These are phyloP conservation scores for Leishmania tarentolae DNA, from an alignment of 208 protist genomes.

Conservation along the genomic window DNA sequence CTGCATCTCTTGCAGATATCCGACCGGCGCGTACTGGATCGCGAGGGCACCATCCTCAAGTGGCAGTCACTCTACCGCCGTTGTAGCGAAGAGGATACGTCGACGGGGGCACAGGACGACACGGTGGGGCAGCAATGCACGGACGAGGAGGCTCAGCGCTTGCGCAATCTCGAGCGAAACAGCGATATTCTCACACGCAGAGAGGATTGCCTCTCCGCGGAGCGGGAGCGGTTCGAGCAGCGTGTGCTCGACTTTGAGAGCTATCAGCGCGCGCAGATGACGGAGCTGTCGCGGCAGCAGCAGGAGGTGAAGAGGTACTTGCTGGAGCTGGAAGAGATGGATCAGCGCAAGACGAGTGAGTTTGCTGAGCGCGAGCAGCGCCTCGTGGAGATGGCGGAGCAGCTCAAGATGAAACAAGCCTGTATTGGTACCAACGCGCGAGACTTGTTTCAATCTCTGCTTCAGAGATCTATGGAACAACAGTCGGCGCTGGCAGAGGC, in stretches of 20 bases:
- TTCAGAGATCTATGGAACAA: slow-evolving; percentile 41
- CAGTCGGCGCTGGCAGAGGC: slow-evolving; percentile 33
- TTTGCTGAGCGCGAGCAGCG: slow-evolving; percentile 39
- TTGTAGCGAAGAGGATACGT: slow-evolving; percentile 18
- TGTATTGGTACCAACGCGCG: slow-evolving; percentile 24
- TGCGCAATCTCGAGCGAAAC: slow-evolving; percentile 20
- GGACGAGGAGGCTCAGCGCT: slow-evolving; percentile 29
- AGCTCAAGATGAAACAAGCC: slow-evolving; percentile 28
- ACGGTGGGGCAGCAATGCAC: slow-evolving; percentile 5
- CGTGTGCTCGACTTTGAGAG: slow-evolving; percentile 43
- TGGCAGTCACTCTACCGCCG: slow-evolving; percentile 49
- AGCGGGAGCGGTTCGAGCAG: slow-evolving; percentile 40
- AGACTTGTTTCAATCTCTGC: slow-evolving; percentile 30
- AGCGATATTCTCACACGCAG: slow-evolving; percentile 30
- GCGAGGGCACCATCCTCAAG: slow-evolving; percentile 23
- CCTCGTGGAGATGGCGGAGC: slow-evolving; percentile 42
- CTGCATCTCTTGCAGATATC: slow-evolving; percentile 37
- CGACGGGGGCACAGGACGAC: slow-evolving; percentile 5
- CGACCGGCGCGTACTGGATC: slow-evolving; percentile 35
- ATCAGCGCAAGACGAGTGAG: slow-evolving; percentile 45
- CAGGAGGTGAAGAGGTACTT: slow-evolving; percentile 51
- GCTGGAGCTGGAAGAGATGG: slow-evolving; percentile 55
- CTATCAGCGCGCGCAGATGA: slow-evolving; percentile 28
- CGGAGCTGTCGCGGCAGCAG: slow-evolving; percentile 42
- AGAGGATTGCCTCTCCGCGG: slow-evolving; percentile 41